These are phyloP conservation scores for Claviceps monticola DNA, from an alignment of 2,329 filamentous ascomycete species.

Conservation along the genomic window DNA sequence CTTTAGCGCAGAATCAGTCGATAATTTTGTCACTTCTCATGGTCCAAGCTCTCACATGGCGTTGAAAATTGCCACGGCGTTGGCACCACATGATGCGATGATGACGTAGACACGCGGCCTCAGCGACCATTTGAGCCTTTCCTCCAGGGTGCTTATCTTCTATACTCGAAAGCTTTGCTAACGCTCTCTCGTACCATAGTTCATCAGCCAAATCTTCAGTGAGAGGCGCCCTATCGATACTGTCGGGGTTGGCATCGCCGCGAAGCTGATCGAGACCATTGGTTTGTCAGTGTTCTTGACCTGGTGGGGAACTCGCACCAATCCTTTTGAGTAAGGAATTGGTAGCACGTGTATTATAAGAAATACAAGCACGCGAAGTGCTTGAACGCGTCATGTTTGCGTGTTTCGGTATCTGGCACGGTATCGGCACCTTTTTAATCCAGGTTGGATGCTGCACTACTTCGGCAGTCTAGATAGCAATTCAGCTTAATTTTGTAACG, in stretches of 20 bases:
- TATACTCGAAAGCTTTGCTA: neutral
- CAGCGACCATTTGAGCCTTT: neutral
- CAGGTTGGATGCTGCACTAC: neutral
- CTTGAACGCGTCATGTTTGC: neutral
- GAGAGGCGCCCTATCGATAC: conserved; percentile 90
- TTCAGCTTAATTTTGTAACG: neutral
- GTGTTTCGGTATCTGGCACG: neutral
- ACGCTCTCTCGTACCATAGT: conserved; percentile 32
- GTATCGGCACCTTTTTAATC: neutral
- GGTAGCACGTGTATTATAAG: neutral
- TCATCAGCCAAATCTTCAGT: conserved; percentile 72
- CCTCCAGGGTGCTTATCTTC: neutral
- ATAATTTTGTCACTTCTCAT: neutral
- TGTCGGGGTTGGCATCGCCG: conserved; percentile 69
- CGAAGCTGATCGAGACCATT: conserved; percentile 84
- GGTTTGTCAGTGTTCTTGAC: conserved; percentile 85
- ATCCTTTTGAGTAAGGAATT: conserved; percentile 60
- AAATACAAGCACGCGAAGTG: neutral
- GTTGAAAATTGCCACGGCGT: neutral
- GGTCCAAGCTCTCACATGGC: neutral
- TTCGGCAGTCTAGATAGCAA: conserved; percentile 2
- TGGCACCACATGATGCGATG: neutral
- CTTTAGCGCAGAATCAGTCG: neutral
- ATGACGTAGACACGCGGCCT: neutral
- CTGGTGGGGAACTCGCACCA: conserved; percentile 94